Evolutionary conservation across 208 protist species (phyloP), one percentile per base, ranked within the genome.

Genomic region (Leishmania mexicana): DNA sequence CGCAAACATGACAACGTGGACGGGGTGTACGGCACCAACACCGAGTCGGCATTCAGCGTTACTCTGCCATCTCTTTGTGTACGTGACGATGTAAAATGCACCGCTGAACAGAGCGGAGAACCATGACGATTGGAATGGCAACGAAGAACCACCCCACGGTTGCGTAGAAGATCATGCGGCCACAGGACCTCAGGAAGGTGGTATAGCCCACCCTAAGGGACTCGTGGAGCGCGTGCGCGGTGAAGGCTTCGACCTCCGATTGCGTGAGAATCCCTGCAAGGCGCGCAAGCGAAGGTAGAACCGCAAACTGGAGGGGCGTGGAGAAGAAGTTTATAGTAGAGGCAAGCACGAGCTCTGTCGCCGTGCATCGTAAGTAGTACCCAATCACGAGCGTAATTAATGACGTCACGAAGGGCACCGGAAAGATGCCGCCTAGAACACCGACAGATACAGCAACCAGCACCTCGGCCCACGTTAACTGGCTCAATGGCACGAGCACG

Each of bases 361-460:
- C 60, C 45, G 19, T 77, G 67, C 84, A 87, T 17, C 42, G 64
- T 13, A 88, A 38, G 13, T 67, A 78, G 7, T 62, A 58, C 15
- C 83, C 84, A 10, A 87, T 45, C 0, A 80, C 1, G 0, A 92
- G 28, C 7, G 89, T 90, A 3, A 81, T 81, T 19, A 90, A 21
- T 3, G 88, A 88, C 5, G 88, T 93, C 21, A 87, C 65, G 21
- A 93, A 58, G 2, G 92, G 92, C 5, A 95, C 65, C 1, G 92
- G 90, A 79, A 93, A 95, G 13, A 94, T 51, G 51, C 92, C 92
- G 5, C 87, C 87, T 1, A 90, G 45, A 8, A 93, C 21, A 57
- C 92, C 92, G 40, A 87, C 67, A 13, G 80, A 64, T 2, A 86
- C 47, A n/a, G 87, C 76, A 8, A 89, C 78, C 6, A 81, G 1